Percentiles rank a stretch among this genome's conserved stretches.
These are phyloP conservation scores for Plasmodium gonderi DNA, from an alignment of 169 alveolate species.

Conservation along the genomic window DNA sequence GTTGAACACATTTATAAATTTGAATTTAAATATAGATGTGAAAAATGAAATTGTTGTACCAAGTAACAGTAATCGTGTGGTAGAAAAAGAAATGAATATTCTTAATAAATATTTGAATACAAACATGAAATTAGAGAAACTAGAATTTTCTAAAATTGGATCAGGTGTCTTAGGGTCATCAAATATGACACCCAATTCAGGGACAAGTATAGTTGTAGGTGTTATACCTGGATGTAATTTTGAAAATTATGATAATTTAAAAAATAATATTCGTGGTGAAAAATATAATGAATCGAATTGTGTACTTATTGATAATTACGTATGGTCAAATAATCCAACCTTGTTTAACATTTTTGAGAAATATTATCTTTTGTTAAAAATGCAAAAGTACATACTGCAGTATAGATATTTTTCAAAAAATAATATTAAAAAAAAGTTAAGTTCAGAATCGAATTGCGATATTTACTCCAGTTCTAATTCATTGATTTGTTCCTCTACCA, in stretches of 20 bases:
- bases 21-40: conserved; percentile 36
- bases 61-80: neutral
- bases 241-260: conserved; percentile 20
- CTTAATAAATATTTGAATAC: conserved; percentile 25
- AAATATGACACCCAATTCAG: neutral
- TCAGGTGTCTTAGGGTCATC: neutral
- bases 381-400: conserved; percentile 65
- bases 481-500: neutral
- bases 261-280: neutral
- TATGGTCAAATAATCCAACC: conserved; percentile 65
- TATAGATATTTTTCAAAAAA: conserved; percentile 57
- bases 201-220: neutral
- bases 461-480: conserved; percentile 41
- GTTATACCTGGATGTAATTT: neutral
- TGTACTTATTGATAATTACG: conserved; percentile 32
- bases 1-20: conserved; percentile 8
- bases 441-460: conserved; percentile 50
- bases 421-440: conserved; percentile 34
- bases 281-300: neutral
- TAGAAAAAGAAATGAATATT: neutral
- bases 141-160: neutral
- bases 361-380: conserved; percentile 41
- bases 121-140: conserved; percentile 4
- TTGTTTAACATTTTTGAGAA: conserved; percentile 53
- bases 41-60: neutral